Base-by-base conservation (phyloP, 768 basidiomycete species). In the Hemileccinum impolitum region DNA sequence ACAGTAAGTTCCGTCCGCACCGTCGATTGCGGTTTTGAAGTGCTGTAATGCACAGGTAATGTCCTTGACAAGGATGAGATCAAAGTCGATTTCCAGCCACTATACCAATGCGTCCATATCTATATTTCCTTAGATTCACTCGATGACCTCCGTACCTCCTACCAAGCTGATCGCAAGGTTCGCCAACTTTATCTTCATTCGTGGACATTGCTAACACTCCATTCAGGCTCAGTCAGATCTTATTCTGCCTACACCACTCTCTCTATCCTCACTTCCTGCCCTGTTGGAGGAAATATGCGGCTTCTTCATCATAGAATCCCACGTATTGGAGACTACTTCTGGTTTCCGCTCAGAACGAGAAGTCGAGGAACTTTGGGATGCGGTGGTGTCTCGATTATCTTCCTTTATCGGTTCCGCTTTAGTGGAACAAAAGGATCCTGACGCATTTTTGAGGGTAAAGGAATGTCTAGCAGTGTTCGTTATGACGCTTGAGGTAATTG, bases 71-170 rank as follows among this genome's bases (percentile, higher is more conserved):
- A 93, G 62, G 91, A 95, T 47, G 78, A 84, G 54, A 74, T 96
- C 26, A 77, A 78, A 41, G 89, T 99, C 40, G 92, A 97, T 68
- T 98, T 99, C 74, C 88, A 86, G 58, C 94, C 95, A 12, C 70
- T 99, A 12, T 95, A 92, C 59, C 91, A 97, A 69, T 95, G 93
- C 66, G 94, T 99, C 44, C 96, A 96, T 60, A 97, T 97, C 52
- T 95, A 98, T 68, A 83, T 87, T 48, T 83, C 93, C 6, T 75
- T 99, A 18, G 91, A 94, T 63, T 85, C 86, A n/a, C 76, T 94
- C 32, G 86, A 89, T 36, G 94, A 95, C 55, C 76, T 98, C 10
- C 91, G 92, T 48, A 80, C 78, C 45, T 94, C 86, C 28, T 99
- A 97, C 60, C 95, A 98, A 70, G 91, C 90, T n/a, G 96, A 99